A percentile compares a stretch with the other conserved stretches of the same genome.
Evolutionary conservation across 1,284 basidiomycete genomes (phyloP).

Genomic region (Malassezia vespertilionis): DNA sequence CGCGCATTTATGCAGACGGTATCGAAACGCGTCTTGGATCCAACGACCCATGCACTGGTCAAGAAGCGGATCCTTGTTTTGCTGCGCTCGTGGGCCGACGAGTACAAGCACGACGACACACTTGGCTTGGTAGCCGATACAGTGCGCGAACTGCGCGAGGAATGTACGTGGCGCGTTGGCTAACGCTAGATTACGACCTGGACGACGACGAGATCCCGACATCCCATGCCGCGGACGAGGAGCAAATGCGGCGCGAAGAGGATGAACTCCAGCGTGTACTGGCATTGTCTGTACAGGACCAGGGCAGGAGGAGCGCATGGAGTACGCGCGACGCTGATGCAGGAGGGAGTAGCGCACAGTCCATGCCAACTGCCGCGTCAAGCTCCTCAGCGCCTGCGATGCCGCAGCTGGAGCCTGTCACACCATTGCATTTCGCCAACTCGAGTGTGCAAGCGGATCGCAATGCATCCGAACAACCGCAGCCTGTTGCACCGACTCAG

Average conservation of each 20-base stretch:
- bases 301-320: slow-evolving; percentile 14
- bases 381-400: background rate
- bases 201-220: slow-evolving; percentile 19
- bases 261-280: slow-evolving; percentile 43
- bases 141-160: slow-evolving; percentile 67
- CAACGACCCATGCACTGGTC: slow-evolving; percentile 83
- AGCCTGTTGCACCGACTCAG: slow-evolving; percentile 2
- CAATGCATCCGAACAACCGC: too few species aligned
- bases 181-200: slow-evolving; percentile 16
- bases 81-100: slow-evolving; percentile 72
- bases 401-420: background rate
- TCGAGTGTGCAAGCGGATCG: background rate
- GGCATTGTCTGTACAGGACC: slow-evolving; percentile 39
- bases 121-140: slow-evolving; percentile 85
- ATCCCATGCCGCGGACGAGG: slow-evolving; percentile 19
- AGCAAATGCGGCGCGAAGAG: slow-evolving; percentile 37
- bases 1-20: slow-evolving; percentile 80
- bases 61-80: slow-evolving; percentile 63
- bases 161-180: slow-evolving; percentile 52
- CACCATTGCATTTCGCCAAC: slow-evolving; percentile 2
- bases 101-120: slow-evolving; percentile 61
- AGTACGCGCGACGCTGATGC: too few species aligned
- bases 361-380: background rate
- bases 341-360: background rate
- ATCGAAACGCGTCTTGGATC: slow-evolving; percentile 73